Percentiles rank a stretch among this genome's conserved stretches.
Conservation (phyloP, 2,329 filamentous ascomycete species). For the Phyllosticta capitalensis region DNA sequence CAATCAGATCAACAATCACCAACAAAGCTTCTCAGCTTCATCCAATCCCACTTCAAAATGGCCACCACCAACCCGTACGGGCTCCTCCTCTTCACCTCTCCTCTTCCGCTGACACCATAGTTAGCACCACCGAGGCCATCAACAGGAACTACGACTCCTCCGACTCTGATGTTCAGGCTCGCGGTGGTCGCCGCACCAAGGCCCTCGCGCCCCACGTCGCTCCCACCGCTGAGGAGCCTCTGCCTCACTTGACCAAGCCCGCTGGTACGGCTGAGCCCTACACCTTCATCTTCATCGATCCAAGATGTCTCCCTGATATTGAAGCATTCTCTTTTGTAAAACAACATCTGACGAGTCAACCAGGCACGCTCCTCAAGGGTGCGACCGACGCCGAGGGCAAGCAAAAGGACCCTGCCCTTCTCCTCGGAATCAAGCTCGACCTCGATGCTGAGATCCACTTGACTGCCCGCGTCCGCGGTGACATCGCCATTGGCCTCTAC, state of each 20-base stretch:
- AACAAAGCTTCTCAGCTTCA: neutral
- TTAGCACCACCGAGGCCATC: conserved; percentile 2
- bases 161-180: conserved; percentile 4
- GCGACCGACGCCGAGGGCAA: conserved; percentile 49
- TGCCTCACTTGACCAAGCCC: conserved; percentile 6
- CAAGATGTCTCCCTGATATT: neutral
- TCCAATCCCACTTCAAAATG: neutral
- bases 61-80: neutral
- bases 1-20: neutral
- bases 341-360: neutral
- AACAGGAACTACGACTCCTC: conserved; percentile 5
- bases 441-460: conserved; percentile 54
- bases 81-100: neutral
- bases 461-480: conserved; percentile 50
- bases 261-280: neutral
- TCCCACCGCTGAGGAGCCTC: neutral
- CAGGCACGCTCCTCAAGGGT: conserved; percentile 48
- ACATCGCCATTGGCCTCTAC: conserved; percentile 52
- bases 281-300: neutral
- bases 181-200: conserved; percentile 8
- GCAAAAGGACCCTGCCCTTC: conserved; percentile 47
- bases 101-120: neutral
- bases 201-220: conserved; percentile 1
- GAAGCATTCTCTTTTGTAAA: neutral
- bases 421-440: conserved; percentile 55